phyloP scores from a whole-genome alignment of 2,329 filamentous ascomycete species.

The Xenosphaeropsis pyriputrescens region DNA sequence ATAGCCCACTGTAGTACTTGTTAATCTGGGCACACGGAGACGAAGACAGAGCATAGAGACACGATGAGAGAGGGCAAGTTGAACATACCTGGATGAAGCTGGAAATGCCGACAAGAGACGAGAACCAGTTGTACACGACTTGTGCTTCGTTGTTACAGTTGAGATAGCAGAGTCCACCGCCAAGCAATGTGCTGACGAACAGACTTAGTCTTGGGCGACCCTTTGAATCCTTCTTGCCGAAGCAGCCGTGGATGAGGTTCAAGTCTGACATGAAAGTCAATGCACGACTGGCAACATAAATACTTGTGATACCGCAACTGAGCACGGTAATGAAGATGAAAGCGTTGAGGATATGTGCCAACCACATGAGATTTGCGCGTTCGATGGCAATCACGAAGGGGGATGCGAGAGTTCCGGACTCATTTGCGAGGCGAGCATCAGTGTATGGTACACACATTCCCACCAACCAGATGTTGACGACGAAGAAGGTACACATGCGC shows the following conservation, averaged over 20 bases:
- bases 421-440: conserved; percentile 36
- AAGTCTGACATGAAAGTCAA: conserved; percentile 17
- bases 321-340: conserved; percentile 2
- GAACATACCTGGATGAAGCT: not conserved
- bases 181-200: conserved; percentile 12
- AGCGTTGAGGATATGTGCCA: conserved; percentile 4
- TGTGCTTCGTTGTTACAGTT: conserved; percentile 30
- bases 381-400: conserved; percentile 6
- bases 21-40: too few relatives aligned
- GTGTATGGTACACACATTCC: conserved; percentile 47
- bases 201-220: conserved; percentile 21
- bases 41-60: too few relatives aligned
- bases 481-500: conserved; percentile 42
- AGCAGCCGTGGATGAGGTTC: conserved; percentile 45
- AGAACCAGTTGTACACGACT: conserved; percentile 47
- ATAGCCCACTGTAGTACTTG: not conserved
- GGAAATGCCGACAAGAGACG: conserved; percentile 35
- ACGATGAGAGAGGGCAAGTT: too few relatives aligned
- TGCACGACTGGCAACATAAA: conserved; percentile 10
- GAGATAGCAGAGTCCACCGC: conserved; percentile 33
- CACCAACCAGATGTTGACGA: conserved; percentile 33
- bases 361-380: not conserved
- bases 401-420: conserved; percentile 19
- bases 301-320: conserved; percentile 5
- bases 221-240: conserved; percentile 40